Conservation (phyloP, 148 eudicot species). For the Amaranthus hypochondriacus region DNA sequence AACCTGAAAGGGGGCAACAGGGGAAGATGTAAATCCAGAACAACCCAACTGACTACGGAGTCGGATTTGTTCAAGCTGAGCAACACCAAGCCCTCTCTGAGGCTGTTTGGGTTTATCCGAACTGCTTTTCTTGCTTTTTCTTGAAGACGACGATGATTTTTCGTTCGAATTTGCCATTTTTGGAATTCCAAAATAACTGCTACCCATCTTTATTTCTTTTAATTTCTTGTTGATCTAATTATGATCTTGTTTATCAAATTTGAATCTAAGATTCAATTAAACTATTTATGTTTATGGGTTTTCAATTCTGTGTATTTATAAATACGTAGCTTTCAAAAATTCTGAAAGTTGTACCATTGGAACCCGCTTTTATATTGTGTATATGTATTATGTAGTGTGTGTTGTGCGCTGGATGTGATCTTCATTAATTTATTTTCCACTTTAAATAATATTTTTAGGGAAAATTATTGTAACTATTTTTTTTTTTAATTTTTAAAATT, state of each 20-base stretch:
- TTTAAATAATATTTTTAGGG: not conserved
- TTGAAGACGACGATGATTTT: conserved; percentile 46
- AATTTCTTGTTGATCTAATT: conserved; percentile 3
- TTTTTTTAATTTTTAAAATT: not conserved
- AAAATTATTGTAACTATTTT: not conserved
- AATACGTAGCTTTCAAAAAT: conserved; percentile 10
- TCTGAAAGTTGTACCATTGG: not conserved
- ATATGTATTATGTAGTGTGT: conserved; percentile 7
- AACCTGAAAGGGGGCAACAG: conserved; percentile 14
- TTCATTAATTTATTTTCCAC: conserved; percentile 5
- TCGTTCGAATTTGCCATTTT: conserved; percentile 32
- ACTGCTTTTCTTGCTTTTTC: conserved; percentile 46
- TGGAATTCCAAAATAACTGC: conserved; percentile 42
- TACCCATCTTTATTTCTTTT: conserved; percentile 33
- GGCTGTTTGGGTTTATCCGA: conserved; percentile 71
- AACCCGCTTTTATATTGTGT: conserved; percentile 11
- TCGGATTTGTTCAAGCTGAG: conserved; percentile 77
- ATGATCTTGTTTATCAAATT: not conserved
- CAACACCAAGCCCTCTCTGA: conserved; percentile 86
- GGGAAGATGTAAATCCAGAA: conserved; percentile 13
- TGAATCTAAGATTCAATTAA: no score
- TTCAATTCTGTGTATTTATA: not conserved
- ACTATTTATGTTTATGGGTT: not conserved
- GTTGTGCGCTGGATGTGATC: conserved; percentile 27
- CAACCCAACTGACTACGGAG: conserved; percentile 50